Conservation (phyloP, 495 filamentous ascomycete genomes). For the Podospora bellae-mahoneyi region DNA sequence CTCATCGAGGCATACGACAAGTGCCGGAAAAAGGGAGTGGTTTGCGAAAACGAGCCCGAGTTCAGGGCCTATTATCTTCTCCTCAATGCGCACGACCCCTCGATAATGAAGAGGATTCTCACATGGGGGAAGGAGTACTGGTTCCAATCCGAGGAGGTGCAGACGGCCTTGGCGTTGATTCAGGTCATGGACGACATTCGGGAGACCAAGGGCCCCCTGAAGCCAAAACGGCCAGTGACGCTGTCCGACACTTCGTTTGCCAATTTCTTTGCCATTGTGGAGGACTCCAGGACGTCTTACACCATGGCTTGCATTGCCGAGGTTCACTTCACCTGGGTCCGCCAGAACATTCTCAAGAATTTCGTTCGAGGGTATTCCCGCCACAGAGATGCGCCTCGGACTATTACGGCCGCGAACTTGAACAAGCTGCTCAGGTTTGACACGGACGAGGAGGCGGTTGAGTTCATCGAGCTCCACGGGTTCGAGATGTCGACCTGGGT, state of each 20-base stretch:
- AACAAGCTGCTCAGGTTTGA: conserved; percentile 70
- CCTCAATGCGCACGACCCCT: conserved; percentile 72
- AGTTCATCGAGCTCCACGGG: conserved; percentile 67
- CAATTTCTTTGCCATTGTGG: conserved; percentile 73
- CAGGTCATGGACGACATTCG: conserved; percentile 34
- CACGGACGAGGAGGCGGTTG: conserved; percentile 61
- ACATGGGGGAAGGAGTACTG: conserved; percentile 75
- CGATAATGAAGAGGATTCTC: conserved; percentile 70
- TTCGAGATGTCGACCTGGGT: conserved; percentile 52
- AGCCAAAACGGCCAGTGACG: conserved; percentile 41
- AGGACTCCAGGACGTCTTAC: conserved; percentile 70
- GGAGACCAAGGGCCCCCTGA: conserved; percentile 34
- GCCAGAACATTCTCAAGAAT: conserved; percentile 69
- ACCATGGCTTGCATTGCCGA: conserved; percentile 93
- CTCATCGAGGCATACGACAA: conserved; percentile 87
- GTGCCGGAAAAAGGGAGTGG: conserved; percentile 48
- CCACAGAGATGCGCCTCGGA: conserved; percentile 64
- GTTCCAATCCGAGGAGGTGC: conserved; percentile 57
- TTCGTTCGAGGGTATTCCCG: conserved; percentile 60
- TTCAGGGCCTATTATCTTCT: conserved; percentile 88
- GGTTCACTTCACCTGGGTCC: conserved; percentile 79
- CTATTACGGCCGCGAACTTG: conserved; percentile 68
- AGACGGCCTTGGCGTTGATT: conserved; percentile 40
- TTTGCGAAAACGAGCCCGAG: conserved; percentile 73
- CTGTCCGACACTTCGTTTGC: conserved; percentile 59